Evolutionary conservation across 1,139 yeast species (phyloP).

Genomic region (Blastobotrys raffinosifermentans): DNA sequence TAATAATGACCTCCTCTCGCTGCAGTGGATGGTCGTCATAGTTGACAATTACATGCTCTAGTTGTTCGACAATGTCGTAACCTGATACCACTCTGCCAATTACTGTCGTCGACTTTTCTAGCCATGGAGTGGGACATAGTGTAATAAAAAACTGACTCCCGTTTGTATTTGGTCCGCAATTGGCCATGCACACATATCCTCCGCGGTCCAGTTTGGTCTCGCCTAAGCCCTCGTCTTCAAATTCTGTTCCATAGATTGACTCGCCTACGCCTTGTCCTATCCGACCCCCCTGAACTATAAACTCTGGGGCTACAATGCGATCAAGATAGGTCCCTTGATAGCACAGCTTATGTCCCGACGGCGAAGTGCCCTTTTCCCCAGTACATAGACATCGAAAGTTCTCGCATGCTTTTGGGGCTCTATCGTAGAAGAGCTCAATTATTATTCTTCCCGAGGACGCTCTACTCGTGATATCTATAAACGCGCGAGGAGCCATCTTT

Average conservation of each 20-base stretch:
- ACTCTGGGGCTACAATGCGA: conserved; percentile 62
- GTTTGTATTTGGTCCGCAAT: conserved; percentile 51
- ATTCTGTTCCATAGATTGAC: conserved; percentile 32
- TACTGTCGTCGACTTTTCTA: conserved; percentile 56
- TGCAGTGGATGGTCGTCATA: conserved; percentile 35
- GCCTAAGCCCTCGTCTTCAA: conserved; percentile 59
- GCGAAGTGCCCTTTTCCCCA: conserved; percentile 21
- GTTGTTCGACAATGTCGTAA: conserved; percentile 50
- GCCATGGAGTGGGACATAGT: conserved; percentile 35
- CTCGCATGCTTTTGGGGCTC: conserved; percentile 55
- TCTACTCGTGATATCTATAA: conserved; percentile 53
- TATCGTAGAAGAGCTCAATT: conserved; percentile 43
- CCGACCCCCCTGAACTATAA: conserved; percentile 72
- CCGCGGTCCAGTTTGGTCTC: conserved; percentile 23
- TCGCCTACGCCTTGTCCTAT: conserved; percentile 28
- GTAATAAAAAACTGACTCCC: conserved; percentile 72
- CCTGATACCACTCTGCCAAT: conserved; percentile 65
- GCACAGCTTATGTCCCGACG: conserved; percentile 23
- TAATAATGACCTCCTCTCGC: conserved; percentile 43
- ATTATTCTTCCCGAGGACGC: conserved; percentile 57
- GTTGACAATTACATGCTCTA: conserved; percentile 29
- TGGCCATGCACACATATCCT: conserved; percentile 54
- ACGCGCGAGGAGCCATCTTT: conserved; percentile 35
- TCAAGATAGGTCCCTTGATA: conserved; percentile 52
- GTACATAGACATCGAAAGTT: conserved; percentile 36